Percentiles rank a stretch among this genome's conserved stretches.
These are phyloP conservation scores for Chlamydomonas incerta DNA, from an alignment of 139 green algal genomes.

Conservation along the genomic window DNA sequence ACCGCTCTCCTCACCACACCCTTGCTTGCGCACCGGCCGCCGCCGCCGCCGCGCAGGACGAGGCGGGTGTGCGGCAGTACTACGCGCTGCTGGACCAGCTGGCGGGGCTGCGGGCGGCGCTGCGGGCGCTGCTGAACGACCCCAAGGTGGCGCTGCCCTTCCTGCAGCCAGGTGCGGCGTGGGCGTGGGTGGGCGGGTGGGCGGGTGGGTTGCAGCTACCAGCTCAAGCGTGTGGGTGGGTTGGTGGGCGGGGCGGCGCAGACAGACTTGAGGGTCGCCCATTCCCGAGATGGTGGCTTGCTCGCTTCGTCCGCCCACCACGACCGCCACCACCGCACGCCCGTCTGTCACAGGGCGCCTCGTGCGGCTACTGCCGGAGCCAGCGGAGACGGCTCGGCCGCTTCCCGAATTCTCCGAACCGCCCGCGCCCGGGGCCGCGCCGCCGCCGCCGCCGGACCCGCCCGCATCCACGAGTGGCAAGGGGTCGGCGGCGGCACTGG, in stretches of 20 bases:
- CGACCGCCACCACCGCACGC: no score
- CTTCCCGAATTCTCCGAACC: conserved; percentile 18
- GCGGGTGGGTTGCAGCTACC: no score
- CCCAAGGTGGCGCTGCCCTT: conserved; percentile 77
- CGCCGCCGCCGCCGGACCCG: not conserved
- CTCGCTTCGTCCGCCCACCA: no score
- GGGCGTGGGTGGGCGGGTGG: not conserved
- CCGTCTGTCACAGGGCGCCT: conserved; percentile 73
- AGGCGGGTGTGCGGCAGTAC: conserved; percentile 53
- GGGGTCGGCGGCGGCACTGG: conserved; percentile 6
- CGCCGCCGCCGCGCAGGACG: no score
- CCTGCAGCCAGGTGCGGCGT: conserved; percentile 75
- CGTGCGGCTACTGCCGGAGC: conserved; percentile 66
- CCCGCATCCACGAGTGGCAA: not conserved
- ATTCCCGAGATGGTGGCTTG: no score
- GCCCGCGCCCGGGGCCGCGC: not conserved
- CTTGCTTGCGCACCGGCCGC: no score
- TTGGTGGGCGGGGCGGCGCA: no score
- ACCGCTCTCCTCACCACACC: no score
- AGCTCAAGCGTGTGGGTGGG: no score
- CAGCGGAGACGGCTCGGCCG: not conserved
- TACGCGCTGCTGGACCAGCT: conserved; percentile 64
- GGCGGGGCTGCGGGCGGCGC: conserved; percentile 30
- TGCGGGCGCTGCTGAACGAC: conserved; percentile 53
- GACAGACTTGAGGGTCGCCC: no score